Evolutionary conservation across 257 asterid species (phyloP).

Genomic region (Solanum peruvianum): DNA sequence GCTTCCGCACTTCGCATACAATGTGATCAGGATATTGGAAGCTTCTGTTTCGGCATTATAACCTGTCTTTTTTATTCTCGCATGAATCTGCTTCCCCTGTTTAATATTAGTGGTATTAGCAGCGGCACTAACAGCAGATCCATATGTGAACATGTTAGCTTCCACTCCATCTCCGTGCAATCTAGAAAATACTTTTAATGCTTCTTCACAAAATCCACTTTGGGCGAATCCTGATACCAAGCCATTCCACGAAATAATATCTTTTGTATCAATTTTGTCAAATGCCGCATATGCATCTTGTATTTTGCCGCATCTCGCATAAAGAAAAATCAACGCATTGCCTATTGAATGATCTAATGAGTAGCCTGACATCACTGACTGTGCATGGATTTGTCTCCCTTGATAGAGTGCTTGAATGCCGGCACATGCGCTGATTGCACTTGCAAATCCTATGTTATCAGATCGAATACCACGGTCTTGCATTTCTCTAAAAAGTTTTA

Average conservation of each 20-base stretch:
- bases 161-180: conserved; percentile 60
- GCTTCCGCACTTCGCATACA: conserved; percentile 79
- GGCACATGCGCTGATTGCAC: conserved; percentile 76
- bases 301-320: conserved; percentile 71
- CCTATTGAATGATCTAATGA: conserved; percentile 60
- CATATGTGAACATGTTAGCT: conserved; percentile 68
- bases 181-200: conserved; percentile 46
- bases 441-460: conserved; percentile 81
- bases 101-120: conserved; percentile 59
- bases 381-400: conserved; percentile 72
- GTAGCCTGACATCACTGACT: conserved; percentile 54
- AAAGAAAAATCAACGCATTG: conserved; percentile 64
- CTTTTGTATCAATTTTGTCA: conserved; percentile 40
- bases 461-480: conserved; percentile 42
- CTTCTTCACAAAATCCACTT: conserved; percentile 65
- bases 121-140: conserved; percentile 75
- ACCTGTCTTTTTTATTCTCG: conserved; percentile 48
- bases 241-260: conserved; percentile 66
- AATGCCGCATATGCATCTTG: conserved; percentile 46
- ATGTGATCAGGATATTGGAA: conserved; percentile 62
- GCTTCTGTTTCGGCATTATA: conserved; percentile 50
- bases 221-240: conserved; percentile 86
- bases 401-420: conserved; percentile 64
- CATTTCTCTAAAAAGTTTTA: conserved; percentile 59
- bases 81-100: conserved; percentile 66